phyloP scores from a whole-genome alignment of 768 basidiomycete genomes.

The Guyanaporus albipodus region DNA sequence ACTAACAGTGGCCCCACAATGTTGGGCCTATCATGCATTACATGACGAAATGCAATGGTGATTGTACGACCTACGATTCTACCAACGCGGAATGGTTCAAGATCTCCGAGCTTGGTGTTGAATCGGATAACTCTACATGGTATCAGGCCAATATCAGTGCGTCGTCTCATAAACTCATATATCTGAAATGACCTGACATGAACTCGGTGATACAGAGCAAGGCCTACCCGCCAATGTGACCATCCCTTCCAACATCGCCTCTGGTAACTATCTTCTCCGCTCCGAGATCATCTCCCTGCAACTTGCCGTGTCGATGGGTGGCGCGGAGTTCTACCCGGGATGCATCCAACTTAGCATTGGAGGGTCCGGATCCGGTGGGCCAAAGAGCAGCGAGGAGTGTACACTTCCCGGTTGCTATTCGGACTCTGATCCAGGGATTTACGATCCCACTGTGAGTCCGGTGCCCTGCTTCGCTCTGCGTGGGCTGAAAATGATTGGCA shows the following conservation, averaged over 20 bases:
- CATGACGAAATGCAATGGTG: constrained; percentile 55
- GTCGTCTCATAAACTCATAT: constrained; percentile 19
- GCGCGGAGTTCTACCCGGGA: constrained; percentile 43
- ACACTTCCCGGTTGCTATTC: constrained; percentile 67
- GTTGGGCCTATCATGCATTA: constrained; percentile 72
- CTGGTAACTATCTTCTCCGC: constrained; percentile 72
- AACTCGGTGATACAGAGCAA: constrained; percentile 22
- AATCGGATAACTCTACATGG: constrained; percentile 40
- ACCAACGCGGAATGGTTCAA: constrained; percentile 70
- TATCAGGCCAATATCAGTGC: constrained; percentile 45
- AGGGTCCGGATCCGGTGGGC: constrained; percentile 21
- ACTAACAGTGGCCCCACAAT: constrained; percentile 47
- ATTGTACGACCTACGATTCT: constrained; percentile 59
- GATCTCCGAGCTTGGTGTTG: constrained; percentile 49
- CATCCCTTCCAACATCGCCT: constrained; percentile 48
- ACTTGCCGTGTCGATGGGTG: constrained; percentile 47
- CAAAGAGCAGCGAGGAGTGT: constrained; percentile 39
- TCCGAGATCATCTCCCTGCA: constrained; percentile 80
- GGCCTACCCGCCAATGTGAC: constrained; percentile 39
- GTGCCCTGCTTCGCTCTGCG: neutral
- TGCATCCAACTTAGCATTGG: constrained; percentile 30
- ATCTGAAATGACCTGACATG: neutral
- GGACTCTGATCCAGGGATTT: constrained; percentile 67
- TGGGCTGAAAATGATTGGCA: constrained; percentile 3
- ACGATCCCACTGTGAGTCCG: constrained; percentile 40